Evolutionary conservation across 1,139 yeast genomes (phyloP).

Genomic region (Meyerozyma elateridarum): DNA sequence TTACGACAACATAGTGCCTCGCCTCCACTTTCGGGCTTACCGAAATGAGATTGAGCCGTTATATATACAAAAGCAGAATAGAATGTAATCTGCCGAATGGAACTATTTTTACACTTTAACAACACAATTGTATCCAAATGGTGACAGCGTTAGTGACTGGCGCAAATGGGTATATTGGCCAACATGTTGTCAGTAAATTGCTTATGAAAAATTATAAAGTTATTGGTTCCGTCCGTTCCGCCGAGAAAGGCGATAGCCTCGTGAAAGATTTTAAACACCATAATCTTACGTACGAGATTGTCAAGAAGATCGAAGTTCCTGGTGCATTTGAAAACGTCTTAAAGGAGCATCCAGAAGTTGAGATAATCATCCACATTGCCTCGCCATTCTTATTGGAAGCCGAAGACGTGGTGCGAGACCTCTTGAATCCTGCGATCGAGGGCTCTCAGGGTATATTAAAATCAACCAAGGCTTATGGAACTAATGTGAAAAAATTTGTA

Average conservation of each 20-base stretch:
- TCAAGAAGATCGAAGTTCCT: too few relatives aligned
- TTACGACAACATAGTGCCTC: too few relatives aligned
- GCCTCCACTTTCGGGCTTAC: too few relatives aligned
- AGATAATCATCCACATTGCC: conserved; percentile 18
- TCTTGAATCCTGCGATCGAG: conserved; percentile 30
- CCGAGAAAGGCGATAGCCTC: conserved; percentile 21
- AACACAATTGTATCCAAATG: too few relatives aligned
- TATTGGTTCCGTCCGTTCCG: conserved; percentile 33
- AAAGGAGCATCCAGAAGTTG: conserved; percentile 9
- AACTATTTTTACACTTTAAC: too few relatives aligned
- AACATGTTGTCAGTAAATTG: conserved; percentile 36
- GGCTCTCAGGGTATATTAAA: conserved; percentile 29
- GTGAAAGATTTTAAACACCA: too few relatives aligned
- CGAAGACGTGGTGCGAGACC: conserved; percentile 25
- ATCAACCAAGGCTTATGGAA: conserved; percentile 23
- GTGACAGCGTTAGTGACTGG: conserved; percentile 48
- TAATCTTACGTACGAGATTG: too few relatives aligned
- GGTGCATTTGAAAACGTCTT: conserved; percentile 13
- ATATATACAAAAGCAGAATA: too few relatives aligned
- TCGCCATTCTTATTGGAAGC: conserved; percentile 26
- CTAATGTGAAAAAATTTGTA: conserved; percentile 23
- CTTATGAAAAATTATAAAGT: conserved; percentile 21
- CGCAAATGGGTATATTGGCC: conserved; percentile 57
- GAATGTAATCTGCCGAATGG: too few relatives aligned
- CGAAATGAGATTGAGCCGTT: too few relatives aligned